These are phyloP conservation scores for Fomitopsis pulvina DNA, from an alignment of 768 basidiomycete genomes.

Conservation along the genomic window DNA sequence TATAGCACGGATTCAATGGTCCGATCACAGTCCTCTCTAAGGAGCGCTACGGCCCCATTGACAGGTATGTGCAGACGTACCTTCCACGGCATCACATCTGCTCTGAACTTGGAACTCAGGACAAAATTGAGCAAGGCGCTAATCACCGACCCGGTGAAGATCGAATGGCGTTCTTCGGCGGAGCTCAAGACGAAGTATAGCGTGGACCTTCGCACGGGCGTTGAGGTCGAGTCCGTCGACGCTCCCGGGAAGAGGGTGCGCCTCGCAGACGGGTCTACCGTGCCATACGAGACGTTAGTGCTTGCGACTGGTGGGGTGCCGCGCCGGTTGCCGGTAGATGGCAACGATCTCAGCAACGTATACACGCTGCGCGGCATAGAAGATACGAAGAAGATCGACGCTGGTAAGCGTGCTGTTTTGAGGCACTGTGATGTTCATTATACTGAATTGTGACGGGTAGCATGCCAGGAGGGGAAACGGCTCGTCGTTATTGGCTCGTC, in stretches of 20 bases:
- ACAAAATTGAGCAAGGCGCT: conserved; percentile 89
- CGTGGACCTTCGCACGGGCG: conserved; percentile 55
- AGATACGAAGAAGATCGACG: conserved; percentile 67
- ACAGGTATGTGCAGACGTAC: conserved; percentile 43
- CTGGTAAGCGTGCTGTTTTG: conserved; percentile 37
- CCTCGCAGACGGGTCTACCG: conserved; percentile 46
- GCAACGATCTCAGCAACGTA: conserved; percentile 68
- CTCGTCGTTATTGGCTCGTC: conserved; percentile 82
- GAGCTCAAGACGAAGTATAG: conserved; percentile 74
- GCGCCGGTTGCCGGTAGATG: conserved; percentile 69
- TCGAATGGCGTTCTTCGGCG: conserved; percentile 65
- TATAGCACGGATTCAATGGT: conserved; percentile 69
- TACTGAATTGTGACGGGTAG: conserved; percentile 24
- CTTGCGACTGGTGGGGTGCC: conserved; percentile 75
- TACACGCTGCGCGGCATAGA: conserved; percentile 65
- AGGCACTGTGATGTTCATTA: neutral
- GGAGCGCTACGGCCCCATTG: conserved; percentile 77
- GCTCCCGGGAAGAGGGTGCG: conserved; percentile 53
- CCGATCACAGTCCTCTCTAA: conserved; percentile 75
- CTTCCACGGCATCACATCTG: neutral
- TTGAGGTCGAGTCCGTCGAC: conserved; percentile 69
- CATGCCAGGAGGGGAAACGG: conserved; percentile 64
- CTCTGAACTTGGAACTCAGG: conserved; percentile 27
- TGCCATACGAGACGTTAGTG: conserved; percentile 72
- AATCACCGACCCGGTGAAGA: conserved; percentile 68